These are phyloP conservation scores for Parastagonospora avenae DNA, from an alignment of 2,329 filamentous ascomycete species.

Conservation along the genomic window DNA sequence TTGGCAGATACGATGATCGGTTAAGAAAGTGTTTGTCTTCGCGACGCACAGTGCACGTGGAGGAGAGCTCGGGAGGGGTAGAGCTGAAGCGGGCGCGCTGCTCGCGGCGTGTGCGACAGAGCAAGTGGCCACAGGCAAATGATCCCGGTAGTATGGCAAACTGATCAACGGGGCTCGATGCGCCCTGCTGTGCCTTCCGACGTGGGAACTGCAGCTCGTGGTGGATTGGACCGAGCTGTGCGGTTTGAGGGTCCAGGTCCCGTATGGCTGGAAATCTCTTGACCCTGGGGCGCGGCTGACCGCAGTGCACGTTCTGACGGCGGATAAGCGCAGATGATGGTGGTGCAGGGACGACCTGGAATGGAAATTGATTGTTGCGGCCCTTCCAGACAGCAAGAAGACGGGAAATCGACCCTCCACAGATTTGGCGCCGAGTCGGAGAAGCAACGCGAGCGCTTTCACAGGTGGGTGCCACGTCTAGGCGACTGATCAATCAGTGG, in stretches of 20 bases:
- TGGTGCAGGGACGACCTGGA: conserved; percentile 19
- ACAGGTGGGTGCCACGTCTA: neutral
- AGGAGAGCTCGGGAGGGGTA: conserved; percentile 29
- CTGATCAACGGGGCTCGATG: conserved; percentile 28
- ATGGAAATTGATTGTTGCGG: conserved; percentile 9
- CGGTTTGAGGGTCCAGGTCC: conserved; percentile 28
- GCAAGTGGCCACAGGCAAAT: conserved; percentile 11
- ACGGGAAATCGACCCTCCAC: conserved; percentile 6
- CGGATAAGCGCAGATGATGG: conserved; percentile 17
- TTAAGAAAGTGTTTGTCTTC: conserved; percentile 20
- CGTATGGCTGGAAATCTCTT: conserved; percentile 23
- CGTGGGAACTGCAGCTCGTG: conserved; percentile 15
- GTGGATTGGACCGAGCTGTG: conserved; percentile 21
- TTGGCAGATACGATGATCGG: conserved; percentile 22
- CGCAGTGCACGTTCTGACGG: conserved; percentile 15
- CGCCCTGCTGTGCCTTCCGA: conserved; percentile 15
- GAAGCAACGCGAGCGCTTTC: conserved; percentile 2
- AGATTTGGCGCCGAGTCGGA: conserved; percentile 10
- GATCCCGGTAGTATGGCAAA: conserved; percentile 27
- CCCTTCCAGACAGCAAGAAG: conserved; percentile 7
- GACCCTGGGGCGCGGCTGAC: conserved; percentile 26
- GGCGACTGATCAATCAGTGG: neutral
- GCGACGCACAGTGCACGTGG: conserved; percentile 33
- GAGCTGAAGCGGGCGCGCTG: conserved; percentile 21
- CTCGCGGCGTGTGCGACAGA: conserved; percentile 17